A percentile compares a stretch with the other conserved stretches of the same genome.
Conservation (phyloP, 352 stramenopile genomes). For the Lagenidium sp. region DNA sequence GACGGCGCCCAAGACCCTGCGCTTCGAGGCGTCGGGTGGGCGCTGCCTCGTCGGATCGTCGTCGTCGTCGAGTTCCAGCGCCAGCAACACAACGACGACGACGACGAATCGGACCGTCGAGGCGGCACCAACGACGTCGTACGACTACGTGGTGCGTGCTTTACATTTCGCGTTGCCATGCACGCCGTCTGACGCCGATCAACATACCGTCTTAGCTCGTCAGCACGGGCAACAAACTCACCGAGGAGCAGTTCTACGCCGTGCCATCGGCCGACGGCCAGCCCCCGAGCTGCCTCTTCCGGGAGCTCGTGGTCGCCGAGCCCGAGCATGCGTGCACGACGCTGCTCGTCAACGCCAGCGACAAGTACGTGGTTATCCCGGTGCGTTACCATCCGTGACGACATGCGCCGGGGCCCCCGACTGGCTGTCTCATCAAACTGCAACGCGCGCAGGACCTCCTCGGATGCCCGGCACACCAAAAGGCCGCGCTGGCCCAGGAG, state of each 20-base stretch:
- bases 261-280: constrained; percentile 47
- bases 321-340: constrained; percentile 47
- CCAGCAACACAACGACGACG: no score
- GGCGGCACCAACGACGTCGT: constrained; percentile 2
- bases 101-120: neutral
- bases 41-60: constrained; percentile 27
- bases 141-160: constrained; percentile 48
- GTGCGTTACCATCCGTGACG: constrained; percentile 14
- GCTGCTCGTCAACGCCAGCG: constrained; percentile 25
- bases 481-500: constrained; percentile 45
- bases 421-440: no score
- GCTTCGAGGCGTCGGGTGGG: constrained; percentile 44
- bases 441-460: constrained; percentile 24
- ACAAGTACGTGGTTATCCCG: constrained; percentile 51
- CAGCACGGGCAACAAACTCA: constrained; percentile 28
- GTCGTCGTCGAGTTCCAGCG: no score
- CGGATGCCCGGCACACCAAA: constrained; percentile 56
- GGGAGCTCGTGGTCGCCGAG: constrained; percentile 34
- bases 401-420: no score
- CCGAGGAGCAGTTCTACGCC: constrained; percentile 37
- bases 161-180: no score
- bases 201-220: constrained; percentile 20
- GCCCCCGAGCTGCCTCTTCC: constrained; percentile 44
- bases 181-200: neutral
- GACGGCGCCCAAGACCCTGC: constrained; percentile 34